Evolutionary conservation across 2,329 filamentous ascomycete species (phyloP), one percentile per base, ranked within the genome.

Genomic region (Claviceps arundinis): DNA sequence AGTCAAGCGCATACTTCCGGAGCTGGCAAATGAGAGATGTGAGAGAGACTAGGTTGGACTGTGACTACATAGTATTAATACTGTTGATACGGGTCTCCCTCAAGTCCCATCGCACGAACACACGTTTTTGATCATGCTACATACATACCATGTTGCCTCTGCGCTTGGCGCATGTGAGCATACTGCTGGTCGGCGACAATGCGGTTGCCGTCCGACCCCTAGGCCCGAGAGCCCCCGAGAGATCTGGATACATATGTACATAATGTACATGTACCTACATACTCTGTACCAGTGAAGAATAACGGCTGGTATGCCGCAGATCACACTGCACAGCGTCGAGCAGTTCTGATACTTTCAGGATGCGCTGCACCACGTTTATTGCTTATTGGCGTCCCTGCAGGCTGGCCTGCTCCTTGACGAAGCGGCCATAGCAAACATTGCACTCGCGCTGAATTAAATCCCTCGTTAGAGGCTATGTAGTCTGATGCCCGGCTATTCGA

Each of bases 261-360:
- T 26, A 24, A 5, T 24, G 24, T 26, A 26, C 5, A 5, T 24
- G 24, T 26, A 26, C 5, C 22, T 22, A 22, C 22, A 6, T 26
- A 26, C 24, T 26, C 5, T 6, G 1, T 26, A 26, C 7, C 24
- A 50, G 24, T 42, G 34, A 34, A 19, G 14, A 14, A 50, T 19
- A 19, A n/a, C 40, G 30, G 30, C 43, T 44, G 13, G 8, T 30
- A 30, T 30, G 26, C 8, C 26, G 26, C 60, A 85, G 17, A 78
- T 72, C 16, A 83, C 17, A 19, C 17, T 19, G 17, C 17, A 19
- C 83, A 5, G 81, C 71, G 58, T 86, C 83, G 41, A 87, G 70
- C 22, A 87, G 69, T 64, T 84, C 81, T 0, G 83, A 83, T 70
- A 86, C 86, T 61, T 84, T 84, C 60, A 85, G 80, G 62, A 87